Evolutionary conservation across 2,329 filamentous ascomycete genomes (phyloP).

Genomic region (Botrytis cinerea): DNA sequence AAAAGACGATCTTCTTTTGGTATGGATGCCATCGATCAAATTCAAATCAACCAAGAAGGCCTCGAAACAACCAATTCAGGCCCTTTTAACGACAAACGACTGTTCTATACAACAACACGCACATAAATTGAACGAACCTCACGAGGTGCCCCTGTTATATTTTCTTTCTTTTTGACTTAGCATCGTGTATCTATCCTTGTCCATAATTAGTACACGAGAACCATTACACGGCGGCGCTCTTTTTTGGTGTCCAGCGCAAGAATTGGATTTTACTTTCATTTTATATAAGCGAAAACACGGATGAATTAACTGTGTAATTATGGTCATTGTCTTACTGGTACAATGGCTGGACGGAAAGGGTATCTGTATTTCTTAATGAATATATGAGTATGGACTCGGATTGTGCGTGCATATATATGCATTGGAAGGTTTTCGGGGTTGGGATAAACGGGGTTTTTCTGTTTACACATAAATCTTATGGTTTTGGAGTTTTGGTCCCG

Average conservation of each 20-base stretch:
- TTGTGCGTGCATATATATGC: slow-evolving; percentile 7
- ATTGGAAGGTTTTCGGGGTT: not conserved
- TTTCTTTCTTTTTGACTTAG: not conserved
- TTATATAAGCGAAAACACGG: not conserved
- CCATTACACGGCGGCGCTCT: not conserved
- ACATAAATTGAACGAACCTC: not conserved
- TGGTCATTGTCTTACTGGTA: not conserved
- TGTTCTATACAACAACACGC: not conserved
- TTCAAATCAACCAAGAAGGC: not conserved
- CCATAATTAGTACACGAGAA: slow-evolving; percentile 9
- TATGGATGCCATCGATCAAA: not conserved
- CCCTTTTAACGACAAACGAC: not conserved
- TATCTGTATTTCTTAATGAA: slow-evolving; percentile 3
- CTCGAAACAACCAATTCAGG: not conserved
- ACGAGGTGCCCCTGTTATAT: not conserved
- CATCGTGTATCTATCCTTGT: not conserved
- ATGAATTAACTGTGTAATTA: not conserved
- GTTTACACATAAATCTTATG: not conserved
- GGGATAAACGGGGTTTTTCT: not conserved
- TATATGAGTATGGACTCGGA: slow-evolving; percentile 6
- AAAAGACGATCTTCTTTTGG: not conserved
- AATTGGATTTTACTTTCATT: slow-evolving; percentile 3
- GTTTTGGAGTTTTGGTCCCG: not conserved
- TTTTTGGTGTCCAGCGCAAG: not conserved
- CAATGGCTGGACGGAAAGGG: not conserved